Percentiles rank a stretch among this genome's conserved stretches.
phyloP scores from a whole-genome alignment of 2,329 filamentous ascomycete species.

The Xylaria sp. region DNA sequence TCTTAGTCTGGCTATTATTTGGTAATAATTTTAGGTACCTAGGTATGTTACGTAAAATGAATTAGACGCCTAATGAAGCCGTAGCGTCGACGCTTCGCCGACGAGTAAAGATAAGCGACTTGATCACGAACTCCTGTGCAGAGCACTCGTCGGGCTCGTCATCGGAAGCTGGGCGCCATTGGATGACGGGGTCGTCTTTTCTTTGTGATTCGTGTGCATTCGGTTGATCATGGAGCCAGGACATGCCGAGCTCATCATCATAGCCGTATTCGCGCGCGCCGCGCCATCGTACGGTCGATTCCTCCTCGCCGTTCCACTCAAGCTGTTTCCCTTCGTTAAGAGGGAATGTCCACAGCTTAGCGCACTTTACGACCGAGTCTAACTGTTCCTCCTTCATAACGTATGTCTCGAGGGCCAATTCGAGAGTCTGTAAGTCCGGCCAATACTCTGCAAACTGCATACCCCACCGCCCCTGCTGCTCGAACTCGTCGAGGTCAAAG shows the following conservation, averaged over 20 bases:
- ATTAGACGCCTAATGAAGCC: not conserved
- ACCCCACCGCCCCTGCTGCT: slow-evolving; percentile 45
- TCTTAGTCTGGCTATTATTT: not conserved
- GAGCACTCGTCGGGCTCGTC: not conserved
- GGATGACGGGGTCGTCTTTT: slow-evolving; percentile 11
- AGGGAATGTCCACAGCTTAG: slow-evolving; percentile 46
- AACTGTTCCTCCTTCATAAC: slow-evolving; percentile 42
- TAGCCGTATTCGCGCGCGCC: slow-evolving; percentile 41
- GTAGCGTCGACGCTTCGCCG: slow-evolving; percentile 22
- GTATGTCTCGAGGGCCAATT: slow-evolving; percentile 46
- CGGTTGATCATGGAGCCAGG: slow-evolving; percentile 13
- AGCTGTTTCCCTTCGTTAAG: slow-evolving; percentile 39
- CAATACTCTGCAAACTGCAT: slow-evolving; percentile 42
- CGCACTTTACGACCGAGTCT: slow-evolving; percentile 42
- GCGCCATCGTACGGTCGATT: slow-evolving; percentile 38
- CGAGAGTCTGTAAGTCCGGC: slow-evolving; percentile 44
- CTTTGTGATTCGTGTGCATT: slow-evolving; percentile 3
- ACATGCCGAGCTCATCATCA: slow-evolving; percentile 29
- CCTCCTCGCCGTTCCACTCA: slow-evolving; percentile 41
- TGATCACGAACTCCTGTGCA: slow-evolving; percentile 42
- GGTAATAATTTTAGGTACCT: not conserved
- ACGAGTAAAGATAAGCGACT: slow-evolving; percentile 35
- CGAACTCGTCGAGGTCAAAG: slow-evolving; percentile 43
- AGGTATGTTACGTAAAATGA: not conserved
- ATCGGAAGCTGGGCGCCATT: slow-evolving; percentile 32